A percentile compares a stretch with the other conserved stretches of the same genome.
Conservation (phyloP, 2,329 filamentous ascomycete genomes). For the Xylariaceae sp. region DNA sequence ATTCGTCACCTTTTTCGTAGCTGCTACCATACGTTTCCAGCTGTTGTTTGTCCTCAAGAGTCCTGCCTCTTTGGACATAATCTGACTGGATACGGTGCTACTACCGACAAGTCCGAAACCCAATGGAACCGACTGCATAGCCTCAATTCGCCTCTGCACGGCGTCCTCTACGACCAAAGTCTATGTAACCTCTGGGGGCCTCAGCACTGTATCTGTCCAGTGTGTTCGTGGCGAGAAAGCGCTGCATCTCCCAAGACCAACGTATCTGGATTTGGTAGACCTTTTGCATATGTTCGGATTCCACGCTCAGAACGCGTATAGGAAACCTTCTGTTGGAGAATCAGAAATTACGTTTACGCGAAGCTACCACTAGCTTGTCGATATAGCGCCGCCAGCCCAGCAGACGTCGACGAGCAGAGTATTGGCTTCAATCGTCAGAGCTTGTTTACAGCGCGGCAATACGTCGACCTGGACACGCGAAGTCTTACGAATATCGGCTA, state of each 20-base stretch:
- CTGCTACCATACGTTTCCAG: background rate
- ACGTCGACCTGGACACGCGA: constrained; percentile 6
- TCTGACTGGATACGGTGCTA: too few species aligned
- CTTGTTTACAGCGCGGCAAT: too few species aligned
- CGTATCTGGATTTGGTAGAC: background rate
- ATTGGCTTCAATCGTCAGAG: too few species aligned
- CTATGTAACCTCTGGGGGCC: constrained; percentile 13
- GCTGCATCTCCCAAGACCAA: constrained; percentile 12
- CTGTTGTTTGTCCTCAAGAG: background rate
- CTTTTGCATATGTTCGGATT: too few species aligned
- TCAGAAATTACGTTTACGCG: too few species aligned
- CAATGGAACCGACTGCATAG: constrained; percentile 14
- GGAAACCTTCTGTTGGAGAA: too few species aligned
- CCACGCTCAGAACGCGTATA: too few species aligned
- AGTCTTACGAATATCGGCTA: background rate
- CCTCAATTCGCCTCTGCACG: constrained; percentile 13
- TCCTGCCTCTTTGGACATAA: too few species aligned
- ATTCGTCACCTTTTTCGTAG: background rate
- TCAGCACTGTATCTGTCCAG: constrained; percentile 13
- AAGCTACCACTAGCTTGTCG: too few species aligned
- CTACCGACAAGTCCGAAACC: background rate
- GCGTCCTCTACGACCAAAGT: constrained; percentile 11
- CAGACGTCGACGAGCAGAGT: too few species aligned
- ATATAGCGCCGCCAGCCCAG: too few species aligned
- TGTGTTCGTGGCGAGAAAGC: constrained; percentile 9